phyloP scores from a whole-genome alignment of 2,329 filamentous ascomycete species.

The Eurotiales sp. region DNA sequence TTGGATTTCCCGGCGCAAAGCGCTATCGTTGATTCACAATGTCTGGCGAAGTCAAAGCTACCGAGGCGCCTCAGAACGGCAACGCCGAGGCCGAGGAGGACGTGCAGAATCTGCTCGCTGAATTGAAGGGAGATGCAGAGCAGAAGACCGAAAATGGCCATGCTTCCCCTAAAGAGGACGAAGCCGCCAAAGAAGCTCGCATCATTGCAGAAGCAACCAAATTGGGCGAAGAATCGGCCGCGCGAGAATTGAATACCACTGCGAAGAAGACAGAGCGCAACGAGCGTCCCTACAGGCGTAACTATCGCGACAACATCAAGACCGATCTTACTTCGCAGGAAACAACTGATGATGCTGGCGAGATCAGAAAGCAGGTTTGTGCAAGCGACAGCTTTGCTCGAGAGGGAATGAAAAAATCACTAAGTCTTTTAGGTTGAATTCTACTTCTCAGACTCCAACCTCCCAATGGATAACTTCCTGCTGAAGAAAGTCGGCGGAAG shows the following conservation, averaged over 20 bases:
- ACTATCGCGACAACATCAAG: conserved; percentile 58
- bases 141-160: conserved; percentile 3
- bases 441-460: conserved; percentile 90
- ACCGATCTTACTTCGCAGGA: conserved; percentile 65
- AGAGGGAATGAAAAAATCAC: background rate
- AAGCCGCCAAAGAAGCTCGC: conserved; percentile 34
- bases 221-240: conserved; percentile 35
- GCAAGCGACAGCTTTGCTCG: background rate
- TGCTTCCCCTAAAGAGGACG: conserved; percentile 10
- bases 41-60: conserved; percentile 35
- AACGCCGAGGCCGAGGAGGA: conserved; percentile 45
- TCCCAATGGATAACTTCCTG: conserved; percentile 84
- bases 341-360: conserved; percentile 70
- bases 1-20: conserved; percentile 8
- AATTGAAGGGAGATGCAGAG: conserved; percentile 41
- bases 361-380: conserved; percentile 77
- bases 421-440: conserved; percentile 69
- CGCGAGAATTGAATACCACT: conserved; percentile 31
- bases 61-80: conserved; percentile 22
- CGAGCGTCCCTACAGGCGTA: conserved; percentile 20
- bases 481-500: conserved; percentile 72
- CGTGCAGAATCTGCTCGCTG: conserved; percentile 43
- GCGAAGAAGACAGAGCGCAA: conserved; percentile 20
- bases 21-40: conserved; percentile 21
- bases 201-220: conserved; percentile 36